Base-by-base conservation (phyloP, 2,329 filamentous ascomycete genomes). In the Xylariaceae sp. region DNA sequence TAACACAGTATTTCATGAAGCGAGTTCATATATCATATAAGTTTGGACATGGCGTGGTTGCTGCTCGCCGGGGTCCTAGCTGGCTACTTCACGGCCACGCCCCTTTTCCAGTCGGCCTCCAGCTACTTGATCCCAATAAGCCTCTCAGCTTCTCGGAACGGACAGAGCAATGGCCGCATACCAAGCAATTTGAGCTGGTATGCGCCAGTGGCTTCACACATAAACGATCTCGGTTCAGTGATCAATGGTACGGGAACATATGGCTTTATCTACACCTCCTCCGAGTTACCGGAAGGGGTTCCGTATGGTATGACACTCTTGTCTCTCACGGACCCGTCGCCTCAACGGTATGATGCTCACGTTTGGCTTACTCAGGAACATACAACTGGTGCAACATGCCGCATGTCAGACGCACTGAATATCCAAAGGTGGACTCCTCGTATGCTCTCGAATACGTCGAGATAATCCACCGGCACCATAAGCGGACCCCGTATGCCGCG, bases 371-470 rank as follows among this genome's bases (percentile, higher is more conserved):
- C 22, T 28, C 7, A 28, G 22, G 22, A 28, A 28, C 22, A 28
- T 92, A 92, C 70, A 90, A 93, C 68, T 93, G 79, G 78, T 94
- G 89, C 70, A 92, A 94, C 64, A 94, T 94, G 88, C 89, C 90
- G 1, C 90, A 93, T 71, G 86, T 89, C n/a, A 79, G 88, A 31
- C 71, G 68, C 18, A 69, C 70, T 13, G 87, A 89, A 62, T 94
- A 94, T 64, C 68, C 76, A 13, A 76, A 70, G 54, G 73, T 79
- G 0, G 61, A 72, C 1, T 57, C 69, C 0, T 79, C 79, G n/a
- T 90, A 82, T 64, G 74, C 84, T 60, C 72, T 94, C 46, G 72
- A 79, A 62, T 93, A 92, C 65, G 88, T 93, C 7, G 89, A 93
- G 71, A 73, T 92, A 62, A 87, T 92, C 45, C 89, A 94, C 64